Conservation (phyloP, 2,329 filamentous ascomycete genomes). For the Aspergillus sp. region DNA sequence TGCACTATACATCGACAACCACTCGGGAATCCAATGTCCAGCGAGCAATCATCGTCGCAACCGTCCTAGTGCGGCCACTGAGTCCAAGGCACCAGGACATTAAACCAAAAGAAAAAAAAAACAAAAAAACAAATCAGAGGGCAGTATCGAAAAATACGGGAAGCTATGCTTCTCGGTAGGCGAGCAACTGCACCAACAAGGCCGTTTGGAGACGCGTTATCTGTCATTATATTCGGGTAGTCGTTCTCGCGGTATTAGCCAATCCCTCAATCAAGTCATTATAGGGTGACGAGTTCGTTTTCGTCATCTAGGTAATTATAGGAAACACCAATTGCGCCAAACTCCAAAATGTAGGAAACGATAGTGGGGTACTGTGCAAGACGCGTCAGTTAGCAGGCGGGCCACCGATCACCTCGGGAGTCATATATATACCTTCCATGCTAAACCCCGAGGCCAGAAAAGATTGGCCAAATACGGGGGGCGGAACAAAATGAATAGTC, state of each 20-base stretch:
- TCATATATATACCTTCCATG: constrained; percentile 3
- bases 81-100: constrained; percentile 3
- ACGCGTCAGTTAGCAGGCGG: not conserved
- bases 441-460: constrained; percentile 1
- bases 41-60: not conserved
- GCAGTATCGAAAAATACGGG: not conserved
- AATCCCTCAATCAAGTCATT: constrained; percentile 24
- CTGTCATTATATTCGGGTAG: constrained; percentile 11
- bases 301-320: constrained; percentile 11
- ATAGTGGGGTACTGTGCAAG: not conserved
- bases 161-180: not conserved
- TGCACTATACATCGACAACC: constrained; percentile 7
- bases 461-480: constrained; percentile 10
- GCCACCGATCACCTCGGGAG: not conserved
- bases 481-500: constrained; percentile 7
- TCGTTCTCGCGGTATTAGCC: constrained; percentile 22
- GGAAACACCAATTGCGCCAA: constrained; percentile 15
- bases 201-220: constrained; percentile 13
- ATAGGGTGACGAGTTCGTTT: constrained; percentile 15
- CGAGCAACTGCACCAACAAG: constrained; percentile 4
- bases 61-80: not conserved
- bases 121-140: not conserved
- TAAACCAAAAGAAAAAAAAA: not conserved
- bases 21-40: not conserved
- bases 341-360: constrained; percentile 15